A percentile compares a stretch with the other conserved stretches of the same genome.
Evolutionary conservation across 805 yeast genomes (phyloP).

Genomic region (Schwanniomyces vanrijiae): DNA sequence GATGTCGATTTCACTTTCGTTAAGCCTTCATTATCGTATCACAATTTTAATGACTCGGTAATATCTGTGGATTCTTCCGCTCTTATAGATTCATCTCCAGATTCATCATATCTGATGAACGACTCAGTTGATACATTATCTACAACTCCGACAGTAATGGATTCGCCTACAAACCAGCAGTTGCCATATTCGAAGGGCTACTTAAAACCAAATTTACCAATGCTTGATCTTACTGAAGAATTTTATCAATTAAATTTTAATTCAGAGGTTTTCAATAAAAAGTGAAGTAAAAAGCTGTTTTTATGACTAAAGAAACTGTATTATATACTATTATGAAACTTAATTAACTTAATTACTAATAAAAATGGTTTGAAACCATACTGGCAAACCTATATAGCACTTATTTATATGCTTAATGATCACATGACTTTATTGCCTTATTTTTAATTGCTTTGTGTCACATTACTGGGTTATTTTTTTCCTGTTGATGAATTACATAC

Average conservation of each 20-base stretch:
- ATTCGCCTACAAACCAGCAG: constrained; percentile 3
- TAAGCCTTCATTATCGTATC: background rate
- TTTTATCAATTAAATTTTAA: background rate
- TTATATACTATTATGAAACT: no score
- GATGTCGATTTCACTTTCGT: background rate
- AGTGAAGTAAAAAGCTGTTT: background rate
- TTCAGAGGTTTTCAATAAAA: background rate
- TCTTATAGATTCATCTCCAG: constrained; percentile 9
- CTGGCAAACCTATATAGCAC: background rate
- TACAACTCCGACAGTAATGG: constrained; percentile 26
- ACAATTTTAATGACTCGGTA: background rate
- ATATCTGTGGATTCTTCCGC: constrained; percentile 11
- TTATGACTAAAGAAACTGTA: background rate
- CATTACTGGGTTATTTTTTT: background rate
- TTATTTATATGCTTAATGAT: background rate
- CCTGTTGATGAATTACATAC: background rate
- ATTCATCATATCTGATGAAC: constrained; percentile 10
- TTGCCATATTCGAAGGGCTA: background rate
- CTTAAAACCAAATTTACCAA: background rate
- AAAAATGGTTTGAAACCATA: background rate
- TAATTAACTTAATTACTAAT: background rate
- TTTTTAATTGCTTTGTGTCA: background rate
- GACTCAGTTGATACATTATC: constrained; percentile 34
- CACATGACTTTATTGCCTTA: background rate
- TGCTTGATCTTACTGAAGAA: background rate